These are phyloP conservation scores for Mycena maculata DNA, from an alignment of 768 basidiomycete genomes.

Conservation along the genomic window DNA sequence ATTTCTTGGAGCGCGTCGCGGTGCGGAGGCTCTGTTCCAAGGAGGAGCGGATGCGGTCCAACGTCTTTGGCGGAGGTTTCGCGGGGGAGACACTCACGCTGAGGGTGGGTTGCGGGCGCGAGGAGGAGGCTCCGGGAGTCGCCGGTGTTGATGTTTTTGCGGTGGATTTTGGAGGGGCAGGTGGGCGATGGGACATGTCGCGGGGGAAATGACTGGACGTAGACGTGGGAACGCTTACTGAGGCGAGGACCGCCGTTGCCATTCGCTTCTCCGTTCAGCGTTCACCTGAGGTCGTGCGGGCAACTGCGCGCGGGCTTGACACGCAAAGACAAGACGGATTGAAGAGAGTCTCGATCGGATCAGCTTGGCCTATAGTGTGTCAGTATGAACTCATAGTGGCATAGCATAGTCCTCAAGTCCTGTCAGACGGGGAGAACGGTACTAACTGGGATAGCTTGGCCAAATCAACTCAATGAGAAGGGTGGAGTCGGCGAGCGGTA, in stretches of 20 bases:
- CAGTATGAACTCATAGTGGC: background rate
- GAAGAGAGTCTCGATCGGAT: slow-evolving; percentile 31
- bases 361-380: slow-evolving; percentile 1
- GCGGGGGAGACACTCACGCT: no score
- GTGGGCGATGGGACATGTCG: slow-evolving; percentile 31
- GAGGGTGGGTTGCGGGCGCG: no score
- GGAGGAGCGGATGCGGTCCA: slow-evolving; percentile 73
- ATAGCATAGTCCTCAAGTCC: no score
- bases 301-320: no score
- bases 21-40: slow-evolving; percentile 75
- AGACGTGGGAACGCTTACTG: slow-evolving; percentile 39
- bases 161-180: slow-evolving; percentile 20
- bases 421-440: slow-evolving; percentile 23
- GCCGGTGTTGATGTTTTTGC: slow-evolving; percentile 38
- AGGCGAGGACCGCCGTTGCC: slow-evolving; percentile 31
- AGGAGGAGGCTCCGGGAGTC: slow-evolving; percentile 45
- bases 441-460: slow-evolving; percentile 24
- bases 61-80: slow-evolving; percentile 62
- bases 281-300: no score
- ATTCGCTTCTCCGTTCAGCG: slow-evolving; percentile 21
- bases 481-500: no score
- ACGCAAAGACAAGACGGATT: no score
- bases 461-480: slow-evolving; percentile 14
- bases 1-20: slow-evolving; percentile 69
- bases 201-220: slow-evolving; percentile 38